Conservation (phyloP, 352 stramenopile species). For the Globisporangium acanthophoron region DNA sequence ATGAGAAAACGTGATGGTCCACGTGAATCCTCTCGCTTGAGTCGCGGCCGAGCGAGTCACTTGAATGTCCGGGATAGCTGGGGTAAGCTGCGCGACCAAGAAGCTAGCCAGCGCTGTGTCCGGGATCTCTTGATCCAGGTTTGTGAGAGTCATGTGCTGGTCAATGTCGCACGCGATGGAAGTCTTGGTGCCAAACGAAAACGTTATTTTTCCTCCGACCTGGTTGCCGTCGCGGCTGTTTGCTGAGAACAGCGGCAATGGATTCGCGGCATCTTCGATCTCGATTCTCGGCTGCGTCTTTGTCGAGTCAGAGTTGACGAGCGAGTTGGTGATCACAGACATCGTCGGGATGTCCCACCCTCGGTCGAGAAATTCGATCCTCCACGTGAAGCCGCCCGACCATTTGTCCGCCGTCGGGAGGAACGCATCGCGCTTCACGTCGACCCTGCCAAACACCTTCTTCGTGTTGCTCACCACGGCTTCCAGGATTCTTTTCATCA, state of each 20-base stretch:
- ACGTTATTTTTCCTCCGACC: slow-evolving; percentile 76
- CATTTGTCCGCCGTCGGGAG: slow-evolving; percentile 81
- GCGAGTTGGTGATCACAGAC: slow-evolving; percentile 16
- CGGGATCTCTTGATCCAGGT: slow-evolving; percentile 16
- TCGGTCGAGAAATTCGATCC: slow-evolving; percentile 87
- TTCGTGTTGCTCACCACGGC: slow-evolving; percentile 31
- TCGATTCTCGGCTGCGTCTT: slow-evolving; percentile 15
- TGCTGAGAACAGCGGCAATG: slow-evolving; percentile 43
- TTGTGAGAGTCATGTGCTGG: slow-evolving; percentile 27
- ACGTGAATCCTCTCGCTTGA: slow-evolving; percentile 69
- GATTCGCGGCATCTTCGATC: slow-evolving; percentile 41
- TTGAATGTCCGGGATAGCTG: slow-evolving; percentile 31
- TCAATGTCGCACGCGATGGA: slow-evolving; percentile 32
- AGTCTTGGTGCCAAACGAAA: slow-evolving; percentile 39
- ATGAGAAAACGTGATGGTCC: slow-evolving; percentile 71
- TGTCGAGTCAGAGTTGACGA: slow-evolving; percentile 22
- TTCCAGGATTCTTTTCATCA: slow-evolving; percentile 52
- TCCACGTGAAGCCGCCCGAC: slow-evolving; percentile 93
- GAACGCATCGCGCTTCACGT: slow-evolving; percentile 79
- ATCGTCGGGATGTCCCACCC: slow-evolving; percentile 86
- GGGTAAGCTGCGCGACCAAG: slow-evolving; percentile 28
- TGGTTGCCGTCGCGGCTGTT: slow-evolving; percentile 89
- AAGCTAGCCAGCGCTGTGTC: slow-evolving; percentile 43
- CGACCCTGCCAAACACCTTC: slow-evolving; percentile 83
- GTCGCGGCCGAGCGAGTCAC: slow-evolving; percentile 62